Evolutionary conservation across 371 early-diverging fungal species (phyloP), one percentile per base, ranked within the genome.

Genomic region (Mucor velutinosus): DNA sequence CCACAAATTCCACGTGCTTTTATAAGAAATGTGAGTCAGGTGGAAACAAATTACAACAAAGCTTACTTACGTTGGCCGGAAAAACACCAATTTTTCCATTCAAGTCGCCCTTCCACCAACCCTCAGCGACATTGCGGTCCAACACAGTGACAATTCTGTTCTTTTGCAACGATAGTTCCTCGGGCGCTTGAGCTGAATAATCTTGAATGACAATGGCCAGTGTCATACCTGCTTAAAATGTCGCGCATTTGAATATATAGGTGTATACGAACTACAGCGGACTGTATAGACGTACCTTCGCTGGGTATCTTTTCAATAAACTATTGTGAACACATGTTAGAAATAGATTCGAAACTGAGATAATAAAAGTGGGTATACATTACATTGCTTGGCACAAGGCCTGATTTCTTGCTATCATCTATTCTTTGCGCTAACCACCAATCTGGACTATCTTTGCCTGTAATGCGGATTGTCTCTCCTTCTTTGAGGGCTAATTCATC

Each of bases 341-440:
- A 47, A 15, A 43, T 17, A 43, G 47, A 63, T 35, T 15, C 58
- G 14, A 57, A 15, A 55, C 56, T 55, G 11, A 25, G 21, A 53
- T 33, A 27, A 25, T n/a, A 29, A 35, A 35, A 12, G 12, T 12
- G 12, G 37, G 12, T 41, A 27, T 37, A 23, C 43, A 64, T 74
- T 78, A 90, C 89, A 69, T 90, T 91, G 61, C 89, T 85, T 58
- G 91, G 91, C 58, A 91, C 90, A 80, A 87, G 80, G n/a, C 91
- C 91, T 35, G 39, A 56, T 25, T 66, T 62, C 7, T 67, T 67
- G 43, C 75, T 74, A 32, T 80, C 75, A 21, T 73, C 76, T 35
- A 77, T 58, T 67, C 76, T 83, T 62, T 81, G 76, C 4, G 89
- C 90, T 15, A 83, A 70, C 91, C 91, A 90, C 91, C 91, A 90